phyloP scores from a whole-genome alignment of 805 yeast genomes.

The Candida quercuum region DNA sequence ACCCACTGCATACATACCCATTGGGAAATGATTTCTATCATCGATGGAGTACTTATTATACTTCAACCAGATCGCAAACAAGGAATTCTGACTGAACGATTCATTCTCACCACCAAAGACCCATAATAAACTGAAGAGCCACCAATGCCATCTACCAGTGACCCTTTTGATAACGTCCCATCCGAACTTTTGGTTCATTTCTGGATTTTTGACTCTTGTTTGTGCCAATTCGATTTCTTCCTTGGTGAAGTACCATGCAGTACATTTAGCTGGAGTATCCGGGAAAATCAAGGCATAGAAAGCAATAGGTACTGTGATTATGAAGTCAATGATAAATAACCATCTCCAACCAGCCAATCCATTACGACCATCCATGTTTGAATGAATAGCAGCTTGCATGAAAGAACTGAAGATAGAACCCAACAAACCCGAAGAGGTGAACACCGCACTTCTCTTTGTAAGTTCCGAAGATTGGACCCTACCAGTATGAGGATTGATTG shows the following conservation, averaged over 20 bases:
- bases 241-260: constrained; percentile 32
- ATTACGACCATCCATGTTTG: constrained; percentile 24
- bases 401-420: constrained; percentile 52
- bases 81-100: constrained; percentile 39
- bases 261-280: constrained; percentile 47
- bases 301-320: constrained; percentile 52
- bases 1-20: constrained; percentile 50
- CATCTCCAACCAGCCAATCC: constrained; percentile 63
- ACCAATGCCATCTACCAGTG: constrained; percentile 51
- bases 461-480: constrained; percentile 31
- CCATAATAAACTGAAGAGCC: constrained; percentile 48
- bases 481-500: constrained; percentile 19
- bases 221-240: constrained; percentile 38
- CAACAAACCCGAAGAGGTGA: constrained; percentile 47
- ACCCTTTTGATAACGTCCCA: constrained; percentile 37
- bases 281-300: constrained; percentile 56
- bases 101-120: constrained; percentile 44
- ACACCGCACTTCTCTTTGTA: constrained; percentile 47
- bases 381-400: constrained; percentile 52
- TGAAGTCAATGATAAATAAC: constrained; percentile 60
- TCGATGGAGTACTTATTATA: constrained; percentile 36
- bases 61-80: constrained; percentile 43
- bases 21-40: constrained; percentile 46
- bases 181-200: constrained; percentile 24
- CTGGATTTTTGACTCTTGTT: constrained; percentile 34